Percentiles rank a stretch among this genome's conserved stretches.
phyloP scores from a whole-genome alignment of 2,329 filamentous ascomycete species.

The Venturiaceae sp. region DNA sequence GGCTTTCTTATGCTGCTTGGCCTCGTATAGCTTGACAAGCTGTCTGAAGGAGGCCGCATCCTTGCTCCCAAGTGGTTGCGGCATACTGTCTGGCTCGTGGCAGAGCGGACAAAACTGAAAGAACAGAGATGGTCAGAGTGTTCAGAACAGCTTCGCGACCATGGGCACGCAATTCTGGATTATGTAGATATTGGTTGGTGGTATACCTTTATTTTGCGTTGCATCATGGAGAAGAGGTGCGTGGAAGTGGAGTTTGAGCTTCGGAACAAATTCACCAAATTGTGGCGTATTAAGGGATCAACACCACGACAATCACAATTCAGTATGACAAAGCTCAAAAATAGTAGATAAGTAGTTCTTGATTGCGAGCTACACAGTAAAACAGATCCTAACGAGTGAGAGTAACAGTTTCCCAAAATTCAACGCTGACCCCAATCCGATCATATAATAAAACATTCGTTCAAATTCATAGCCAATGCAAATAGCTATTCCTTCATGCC shows the following conservation, averaged over 20 bases:
- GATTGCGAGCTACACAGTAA: background rate
- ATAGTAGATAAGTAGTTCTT: no score
- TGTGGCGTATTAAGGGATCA: background rate
- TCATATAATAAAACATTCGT: background rate
- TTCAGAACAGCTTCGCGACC: background rate
- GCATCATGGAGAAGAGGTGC: background rate
- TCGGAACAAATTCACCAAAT: background rate
- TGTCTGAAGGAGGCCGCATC: conserved; percentile 90
- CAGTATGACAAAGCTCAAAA: no score
- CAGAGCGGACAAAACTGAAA: background rate
- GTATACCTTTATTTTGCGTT: background rate
- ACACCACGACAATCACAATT: no score
- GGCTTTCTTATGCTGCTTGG: conserved; percentile 96
- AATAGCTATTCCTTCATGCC: background rate
- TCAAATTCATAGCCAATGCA: background rate
- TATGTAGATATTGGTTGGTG: background rate
- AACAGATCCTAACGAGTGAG: background rate
- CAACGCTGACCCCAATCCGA: background rate
- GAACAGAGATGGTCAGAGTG: background rate
- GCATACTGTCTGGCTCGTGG: conserved; percentile 37
- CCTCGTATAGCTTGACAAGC: conserved; percentile 92
- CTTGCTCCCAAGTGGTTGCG: conserved; percentile 55
- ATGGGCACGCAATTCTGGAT: background rate
- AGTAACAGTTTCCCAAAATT: background rate
- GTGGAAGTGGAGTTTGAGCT: background rate